Base-by-base conservation (phyloP, 495 filamentous ascomycete genomes). In the Baudoinia panamericana region DNA sequence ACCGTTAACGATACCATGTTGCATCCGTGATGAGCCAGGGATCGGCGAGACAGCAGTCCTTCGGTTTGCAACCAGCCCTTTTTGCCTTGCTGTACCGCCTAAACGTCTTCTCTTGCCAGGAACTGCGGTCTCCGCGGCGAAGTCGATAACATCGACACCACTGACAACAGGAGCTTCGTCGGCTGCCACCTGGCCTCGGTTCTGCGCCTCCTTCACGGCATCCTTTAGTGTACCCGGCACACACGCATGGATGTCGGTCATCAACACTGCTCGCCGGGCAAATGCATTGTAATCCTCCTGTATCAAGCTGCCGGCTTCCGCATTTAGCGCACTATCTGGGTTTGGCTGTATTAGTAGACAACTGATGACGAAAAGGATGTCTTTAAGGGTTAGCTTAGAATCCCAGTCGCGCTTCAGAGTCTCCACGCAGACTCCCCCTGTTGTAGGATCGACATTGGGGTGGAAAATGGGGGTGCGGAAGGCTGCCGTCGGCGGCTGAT, bases 281-380 rank as follows among this genome's bases (percentile, higher is more conserved):
- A 74, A 83, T 3, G 62, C 65, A 10, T 63, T 65, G 43, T 72
- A 82, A 42, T 80, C 74, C 24, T 80, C 78, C 36, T 70, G 66
- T 2, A 78, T 63, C 35, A 82, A 50, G 13, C 67, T 63, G 4
- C 78, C 77, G 5, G 79, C 75, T 11, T 67, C 64, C 10, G 73
- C 71, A 51, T 83, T 83, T 29, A 83, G 63, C 9, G 78, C 75
- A 25, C 75, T 80, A 45, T 76, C 76, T 1, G 78, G 77, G 50
- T 82, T 83, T 5, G 78, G 78, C 34, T 78, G 67, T 36, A 83
- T 76, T n/a, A 83, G 63, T 25, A 83, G 65, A 58, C 78, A 83
- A 3, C 68, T 72, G 28, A 83, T 80, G 0, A 76, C 80, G 39
- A 79, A 55, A 24, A 81, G 55, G 5, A 82, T 72, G 60, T 82